These are phyloP conservation scores for Apocynum venetum DNA, from an alignment of 257 asterid genomes.

Conservation along the genomic window DNA sequence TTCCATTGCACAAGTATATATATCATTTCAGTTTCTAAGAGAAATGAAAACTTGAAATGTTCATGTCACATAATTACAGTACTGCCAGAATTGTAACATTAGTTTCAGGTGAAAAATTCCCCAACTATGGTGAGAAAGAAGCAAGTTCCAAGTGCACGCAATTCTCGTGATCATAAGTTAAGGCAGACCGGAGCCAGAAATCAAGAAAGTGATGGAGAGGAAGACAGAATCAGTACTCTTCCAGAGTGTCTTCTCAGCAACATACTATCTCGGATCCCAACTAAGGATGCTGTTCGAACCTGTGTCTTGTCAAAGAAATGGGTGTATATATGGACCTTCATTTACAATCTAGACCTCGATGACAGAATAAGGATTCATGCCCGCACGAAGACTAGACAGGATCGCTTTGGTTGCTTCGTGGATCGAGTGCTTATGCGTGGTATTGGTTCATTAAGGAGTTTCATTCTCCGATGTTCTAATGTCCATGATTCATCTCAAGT, in stretches of 20 bases:
- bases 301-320: neutral
- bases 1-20: too few species aligned
- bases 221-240: neutral
- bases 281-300: neutral
- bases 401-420: neutral
- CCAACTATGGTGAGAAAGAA: too few species aligned
- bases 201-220: neutral
- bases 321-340: neutral
- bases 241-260: neutral
- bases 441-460: neutral
- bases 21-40: too few species aligned
- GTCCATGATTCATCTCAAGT: neutral
- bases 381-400: neutral
- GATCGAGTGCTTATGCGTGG: neutral
- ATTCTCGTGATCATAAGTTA: neutral
- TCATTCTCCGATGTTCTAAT: neutral
- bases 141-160: too few species aligned
- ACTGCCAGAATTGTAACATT: too few species aligned
- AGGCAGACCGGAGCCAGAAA: too few species aligned
- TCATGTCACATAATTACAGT: too few species aligned
- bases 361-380: neutral
- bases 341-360: neutral
- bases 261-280: conserved; percentile 1
- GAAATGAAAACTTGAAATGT: too few species aligned
- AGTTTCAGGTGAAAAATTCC: too few species aligned